These are phyloP conservation scores for Metschnikowia cubensis DNA, from an alignment of 805 yeast species.

Conservation along the genomic window DNA sequence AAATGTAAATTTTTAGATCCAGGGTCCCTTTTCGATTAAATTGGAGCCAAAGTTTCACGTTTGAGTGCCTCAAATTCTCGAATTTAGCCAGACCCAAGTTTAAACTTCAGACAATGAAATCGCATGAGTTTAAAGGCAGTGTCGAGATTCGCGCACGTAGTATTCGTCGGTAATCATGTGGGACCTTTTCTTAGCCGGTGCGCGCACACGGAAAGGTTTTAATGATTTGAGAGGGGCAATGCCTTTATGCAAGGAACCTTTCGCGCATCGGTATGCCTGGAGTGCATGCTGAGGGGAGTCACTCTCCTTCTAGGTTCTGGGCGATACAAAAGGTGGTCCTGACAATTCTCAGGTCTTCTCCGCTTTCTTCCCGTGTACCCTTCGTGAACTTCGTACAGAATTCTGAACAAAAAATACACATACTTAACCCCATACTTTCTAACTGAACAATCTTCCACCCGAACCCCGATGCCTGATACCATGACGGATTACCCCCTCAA, in stretches of 20 bases:
- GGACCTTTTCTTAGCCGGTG: neutral
- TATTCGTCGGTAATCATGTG: neutral
- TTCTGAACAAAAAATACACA: neutral
- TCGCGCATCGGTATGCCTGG: neutral
- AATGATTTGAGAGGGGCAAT: neutral
- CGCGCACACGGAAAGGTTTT: neutral
- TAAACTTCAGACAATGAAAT: neutral
- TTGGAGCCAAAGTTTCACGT: no score
- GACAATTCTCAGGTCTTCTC: neutral
- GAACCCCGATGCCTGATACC: neutral
- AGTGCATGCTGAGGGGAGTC: slow-evolving; percentile 5
- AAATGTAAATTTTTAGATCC: no score
- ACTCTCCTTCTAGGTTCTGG: neutral
- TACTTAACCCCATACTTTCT: neutral
- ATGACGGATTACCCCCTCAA: neutral
- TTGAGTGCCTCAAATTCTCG: no score
- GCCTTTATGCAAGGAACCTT: neutral
- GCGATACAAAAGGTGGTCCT: slow-evolving; percentile 1
- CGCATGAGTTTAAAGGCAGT: neutral
- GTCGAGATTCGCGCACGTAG: neutral
- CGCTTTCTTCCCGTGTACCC: neutral
- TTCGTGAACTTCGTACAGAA: neutral
- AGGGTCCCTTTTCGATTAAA: no score
- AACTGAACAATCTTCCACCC: neutral
- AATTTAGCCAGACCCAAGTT: no score